These are phyloP conservation scores for Luffa acutangula DNA, from an alignment of 306 rosid species.

Conservation along the genomic window DNA sequence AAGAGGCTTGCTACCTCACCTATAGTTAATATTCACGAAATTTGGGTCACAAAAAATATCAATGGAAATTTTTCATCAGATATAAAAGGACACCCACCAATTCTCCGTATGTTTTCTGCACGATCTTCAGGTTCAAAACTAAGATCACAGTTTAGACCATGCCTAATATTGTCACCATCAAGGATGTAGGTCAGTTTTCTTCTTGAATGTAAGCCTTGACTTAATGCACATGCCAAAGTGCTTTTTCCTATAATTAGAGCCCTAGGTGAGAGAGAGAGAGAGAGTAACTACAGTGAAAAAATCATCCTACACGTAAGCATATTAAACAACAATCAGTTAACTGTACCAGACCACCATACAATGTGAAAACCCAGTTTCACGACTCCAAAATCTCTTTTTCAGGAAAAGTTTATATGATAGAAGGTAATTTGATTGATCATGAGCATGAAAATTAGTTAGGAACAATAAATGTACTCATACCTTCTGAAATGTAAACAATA, in stretches of 20 bases:
- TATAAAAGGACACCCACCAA: conserved; percentile 40
- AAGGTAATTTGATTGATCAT: not conserved
- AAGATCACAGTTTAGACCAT: conserved; percentile 86
- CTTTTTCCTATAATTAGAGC: conserved; percentile 64
- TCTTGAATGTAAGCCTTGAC: conserved; percentile 60
- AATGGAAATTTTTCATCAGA: not conserved
- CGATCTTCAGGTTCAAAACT: conserved; percentile 86
- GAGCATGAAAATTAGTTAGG: not conserved
- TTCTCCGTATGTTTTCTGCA: conserved; percentile 79
- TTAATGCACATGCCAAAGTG: conserved; percentile 88
- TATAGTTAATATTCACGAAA: conserved; percentile 13
- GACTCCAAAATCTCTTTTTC: not conserved
- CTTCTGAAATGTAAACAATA: not conserved
- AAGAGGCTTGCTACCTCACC: conserved; percentile 97
- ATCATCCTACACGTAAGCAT: not conserved
- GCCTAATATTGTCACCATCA: conserved; percentile 96
- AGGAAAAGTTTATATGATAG: not conserved
- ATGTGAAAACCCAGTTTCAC: not conserved
- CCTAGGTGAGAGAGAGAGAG: conserved; percentile 16
- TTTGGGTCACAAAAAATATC: not conserved
- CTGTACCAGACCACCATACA: conserved; percentile 1
- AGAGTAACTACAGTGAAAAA: not conserved
- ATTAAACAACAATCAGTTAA: not conserved
- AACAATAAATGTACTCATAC: not conserved
- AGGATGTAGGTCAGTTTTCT: conserved; percentile 76